Conservation (phyloP, 352 stramenopile species). For the Elongisporangium anandrum region DNA sequence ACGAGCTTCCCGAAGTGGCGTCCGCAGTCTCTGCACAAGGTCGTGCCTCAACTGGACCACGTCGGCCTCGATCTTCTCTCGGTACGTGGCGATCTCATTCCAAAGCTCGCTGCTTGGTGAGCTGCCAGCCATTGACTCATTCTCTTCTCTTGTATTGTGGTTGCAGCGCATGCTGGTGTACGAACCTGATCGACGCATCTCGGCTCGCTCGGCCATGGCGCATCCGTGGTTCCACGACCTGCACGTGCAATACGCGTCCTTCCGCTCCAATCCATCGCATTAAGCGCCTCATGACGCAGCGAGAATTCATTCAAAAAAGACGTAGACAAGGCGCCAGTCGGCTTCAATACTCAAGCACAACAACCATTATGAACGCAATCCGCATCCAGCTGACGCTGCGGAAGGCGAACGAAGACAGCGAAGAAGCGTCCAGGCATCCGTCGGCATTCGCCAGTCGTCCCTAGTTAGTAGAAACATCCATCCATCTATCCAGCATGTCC, state of each 20-base stretch:
- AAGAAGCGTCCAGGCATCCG: conserved; percentile 30
- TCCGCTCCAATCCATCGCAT: conserved; percentile 35
- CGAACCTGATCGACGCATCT: conserved; percentile 75
- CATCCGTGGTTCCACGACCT: conserved; percentile 85
- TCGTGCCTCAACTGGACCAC: conserved; percentile 82
- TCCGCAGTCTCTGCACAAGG: conserved; percentile 82
- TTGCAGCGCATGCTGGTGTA: conserved; percentile 74
- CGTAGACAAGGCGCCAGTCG: too few species aligned
- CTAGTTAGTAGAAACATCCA: too few species aligned
- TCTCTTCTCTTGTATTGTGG: conserved; percentile 7
- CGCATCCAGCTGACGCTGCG: neutral
- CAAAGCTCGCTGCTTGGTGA: neutral
- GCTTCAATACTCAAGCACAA: too few species aligned
- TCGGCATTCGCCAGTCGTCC: neutral
- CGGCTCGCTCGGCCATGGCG: conserved; percentile 70
- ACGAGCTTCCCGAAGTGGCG: conserved; percentile 97
- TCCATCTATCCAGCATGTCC: too few species aligned
- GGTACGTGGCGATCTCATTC: conserved; percentile 26
- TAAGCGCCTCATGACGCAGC: neutral
- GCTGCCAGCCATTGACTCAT: neutral
- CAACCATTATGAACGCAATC: neutral
- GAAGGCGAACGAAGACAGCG: too few species aligned
- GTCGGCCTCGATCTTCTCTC: conserved; percentile 78
- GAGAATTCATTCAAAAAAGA: neutral
- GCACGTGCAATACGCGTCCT: conserved; percentile 67